Evolutionary conservation across 345 rosid species (phyloP), one percentile per base, ranked within the genome.

Genomic region (Hypericum perforatum): DNA sequence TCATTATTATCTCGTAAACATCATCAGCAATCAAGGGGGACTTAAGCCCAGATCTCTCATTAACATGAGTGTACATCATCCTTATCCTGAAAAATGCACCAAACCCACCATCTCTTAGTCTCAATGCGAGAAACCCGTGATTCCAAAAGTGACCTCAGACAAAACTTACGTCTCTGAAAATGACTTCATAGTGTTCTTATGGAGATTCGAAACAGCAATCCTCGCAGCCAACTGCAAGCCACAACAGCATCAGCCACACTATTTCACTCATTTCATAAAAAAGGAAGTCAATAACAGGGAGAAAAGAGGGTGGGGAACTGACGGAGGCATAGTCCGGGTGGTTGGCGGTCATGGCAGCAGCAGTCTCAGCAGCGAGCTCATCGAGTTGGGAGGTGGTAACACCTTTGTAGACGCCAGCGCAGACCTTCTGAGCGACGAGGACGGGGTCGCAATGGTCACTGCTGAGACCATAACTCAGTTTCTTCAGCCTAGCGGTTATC

Each of bases 311-410:
- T n/a, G 8, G 12, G 12, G 16, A 61, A 70, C 95, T 74, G 38
- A 92, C 98, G 11, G 85, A 92, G 4, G 98, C 97, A 54, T 92
- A 92, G 67, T 92, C 97, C 5, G 98, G 98, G 63, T 92, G 98
- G 47, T 84, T 85, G 8, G 91, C 67, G 0, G 98, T 92, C 99
- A 94, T 72, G 39, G 94, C 90, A 16, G 99, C 97, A 5, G 97
- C 94, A 5, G 99, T 94, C 62, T 94, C 99, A 0, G 97, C 97
- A 1, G 97, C 99, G 74, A 94, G 75, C 52, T 94, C 99, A 63
- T 94, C 99, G 8, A 94, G 94, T 61, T 85, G 99, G 59, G 89
- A 85, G 12, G 99, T 94, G 9, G 97, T 94, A 48, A 94, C 99
- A 6, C 97, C 97, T 67, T 88, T 89, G 63, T 89, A 94, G 41